A percentile compares a stretch with the other conserved stretches of the same genome.
These are phyloP conservation scores for Ormosia semicastrata DNA, from an alignment of 306 rosid genomes.

Conservation along the genomic window DNA sequence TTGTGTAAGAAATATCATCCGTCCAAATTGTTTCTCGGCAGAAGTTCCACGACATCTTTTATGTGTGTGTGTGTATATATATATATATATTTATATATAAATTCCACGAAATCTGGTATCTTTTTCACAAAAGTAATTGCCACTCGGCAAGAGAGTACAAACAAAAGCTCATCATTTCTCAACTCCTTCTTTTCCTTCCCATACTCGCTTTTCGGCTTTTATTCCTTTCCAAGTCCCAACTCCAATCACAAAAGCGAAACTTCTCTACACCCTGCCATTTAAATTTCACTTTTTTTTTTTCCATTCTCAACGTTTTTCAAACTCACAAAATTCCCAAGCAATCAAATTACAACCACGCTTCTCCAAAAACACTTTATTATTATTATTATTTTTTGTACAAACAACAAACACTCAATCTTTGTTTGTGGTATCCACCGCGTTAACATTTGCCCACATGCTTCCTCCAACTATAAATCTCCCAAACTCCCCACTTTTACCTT, in stretches of 20 bases:
- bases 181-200: neutral
- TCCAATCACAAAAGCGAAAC: neutral
- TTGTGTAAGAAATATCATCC: no score
- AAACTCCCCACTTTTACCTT: neutral
- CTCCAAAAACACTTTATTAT: neutral
- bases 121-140: no score
- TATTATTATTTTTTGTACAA: neutral
- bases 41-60: no score
- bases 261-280: neutral
- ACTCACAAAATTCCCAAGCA: neutral
- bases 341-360: neutral
- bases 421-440: slow-evolving; percentile 41
- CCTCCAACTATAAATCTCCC: neutral
- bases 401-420: neutral
- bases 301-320: neutral
- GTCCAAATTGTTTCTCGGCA: no score
- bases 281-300: neutral
- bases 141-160: no score
- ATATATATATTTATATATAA: no score
- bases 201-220: no score
- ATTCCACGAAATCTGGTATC: no score
- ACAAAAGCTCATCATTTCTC: neutral
- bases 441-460: slow-evolving; percentile 62
- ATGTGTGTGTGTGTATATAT: no score
- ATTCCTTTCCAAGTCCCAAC: neutral